phyloP scores from a whole-genome alignment of 1,284 basidiomycete genomes.

The Violaceomyces palustris region DNA sequence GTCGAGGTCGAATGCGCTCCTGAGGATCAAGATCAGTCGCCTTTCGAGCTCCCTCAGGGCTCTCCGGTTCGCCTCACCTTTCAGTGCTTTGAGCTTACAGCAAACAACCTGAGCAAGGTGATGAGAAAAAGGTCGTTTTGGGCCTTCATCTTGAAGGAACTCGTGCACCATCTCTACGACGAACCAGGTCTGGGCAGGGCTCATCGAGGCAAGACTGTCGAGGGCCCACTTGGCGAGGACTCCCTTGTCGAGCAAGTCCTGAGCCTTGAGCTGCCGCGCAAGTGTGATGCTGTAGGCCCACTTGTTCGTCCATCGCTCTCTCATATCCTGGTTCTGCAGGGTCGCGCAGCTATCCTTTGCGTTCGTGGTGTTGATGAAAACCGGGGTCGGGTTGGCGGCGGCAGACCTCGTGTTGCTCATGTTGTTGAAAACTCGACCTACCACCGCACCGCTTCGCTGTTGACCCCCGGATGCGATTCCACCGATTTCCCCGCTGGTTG shows the following conservation, averaged over 20 bases:
- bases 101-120: too few relatives aligned
- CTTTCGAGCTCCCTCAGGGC: constrained; percentile 9
- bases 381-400: neutral
- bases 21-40: constrained; percentile 18
- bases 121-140: too few relatives aligned
- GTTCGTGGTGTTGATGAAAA: neutral
- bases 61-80: too few relatives aligned
- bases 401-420: neutral
- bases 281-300: constrained; percentile 66
- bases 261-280: constrained; percentile 70
- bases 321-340: constrained; percentile 59
- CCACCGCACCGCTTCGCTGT: neutral
- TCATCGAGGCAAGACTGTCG: constrained; percentile 61
- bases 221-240: constrained; percentile 79
- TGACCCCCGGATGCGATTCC: too few relatives aligned
- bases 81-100: too few relatives aligned
- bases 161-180: constrained; percentile 25
- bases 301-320: constrained; percentile 72
- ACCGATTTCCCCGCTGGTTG: too few relatives aligned
- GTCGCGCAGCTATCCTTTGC: constrained; percentile 11
- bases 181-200: constrained; percentile 26
- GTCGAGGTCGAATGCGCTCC: constrained; percentile 14
- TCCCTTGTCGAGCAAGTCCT: constrained; percentile 74
- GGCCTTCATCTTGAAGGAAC: too few relatives aligned
- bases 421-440: too few relatives aligned